Conservation (phyloP, 257 asterid species). For the Solanum neorickii region DNA sequence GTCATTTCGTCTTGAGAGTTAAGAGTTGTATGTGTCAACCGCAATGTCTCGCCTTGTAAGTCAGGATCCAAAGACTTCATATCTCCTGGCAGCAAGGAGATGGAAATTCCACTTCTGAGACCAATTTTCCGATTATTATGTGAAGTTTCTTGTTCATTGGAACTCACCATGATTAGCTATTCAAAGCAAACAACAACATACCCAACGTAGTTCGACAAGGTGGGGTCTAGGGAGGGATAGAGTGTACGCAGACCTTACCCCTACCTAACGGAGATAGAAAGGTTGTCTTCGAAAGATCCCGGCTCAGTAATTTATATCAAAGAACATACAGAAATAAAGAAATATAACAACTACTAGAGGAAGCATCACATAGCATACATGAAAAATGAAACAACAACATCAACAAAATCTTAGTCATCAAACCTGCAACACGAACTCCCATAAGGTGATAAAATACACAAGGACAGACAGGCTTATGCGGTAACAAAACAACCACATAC, state of each 20-base stretch:
- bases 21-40: slow-evolving; percentile 32
- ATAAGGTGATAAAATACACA: background rate
- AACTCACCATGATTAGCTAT: slow-evolving; percentile 13
- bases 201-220: background rate
- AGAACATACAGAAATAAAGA: background rate
- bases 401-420: background rate
- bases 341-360: background rate
- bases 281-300: background rate
- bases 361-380: background rate
- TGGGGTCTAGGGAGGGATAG: background rate
- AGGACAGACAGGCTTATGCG: background rate
- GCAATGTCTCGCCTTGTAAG: slow-evolving; percentile 26
- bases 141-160: slow-evolving; percentile 12
- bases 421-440: background rate
- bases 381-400: background rate
- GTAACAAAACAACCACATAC: background rate
- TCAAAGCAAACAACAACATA: background rate
- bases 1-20: slow-evolving; percentile 20
- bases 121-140: background rate
- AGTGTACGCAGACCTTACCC: background rate
- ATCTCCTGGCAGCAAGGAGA: slow-evolving; percentile 16
- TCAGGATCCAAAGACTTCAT: slow-evolving; percentile 24
- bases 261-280: background rate
- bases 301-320: background rate
- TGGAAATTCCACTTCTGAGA: slow-evolving; percentile 19